Conservation (phyloP, 495 filamentous ascomycete species). For the Aspergillus mulundensis region DNA sequence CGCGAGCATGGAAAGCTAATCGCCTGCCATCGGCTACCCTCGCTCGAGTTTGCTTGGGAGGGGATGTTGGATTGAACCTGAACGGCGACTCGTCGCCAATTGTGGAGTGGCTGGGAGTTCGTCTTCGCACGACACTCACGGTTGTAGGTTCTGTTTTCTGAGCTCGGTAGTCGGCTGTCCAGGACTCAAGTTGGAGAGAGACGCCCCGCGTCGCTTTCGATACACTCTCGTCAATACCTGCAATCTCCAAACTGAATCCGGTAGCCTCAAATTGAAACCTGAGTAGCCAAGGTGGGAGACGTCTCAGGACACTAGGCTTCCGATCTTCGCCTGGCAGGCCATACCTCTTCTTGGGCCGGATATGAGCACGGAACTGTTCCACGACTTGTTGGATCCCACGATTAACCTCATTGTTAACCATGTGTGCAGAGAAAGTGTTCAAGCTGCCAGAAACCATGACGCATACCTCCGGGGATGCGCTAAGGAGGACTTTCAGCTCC, state of each 20-base stretch:
- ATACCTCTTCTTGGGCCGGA: constrained; percentile 59
- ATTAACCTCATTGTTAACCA: constrained; percentile 88
- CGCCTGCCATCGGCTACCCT: constrained; percentile 76
- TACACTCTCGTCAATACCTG: constrained; percentile 77
- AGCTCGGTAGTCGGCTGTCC: constrained; percentile 86
- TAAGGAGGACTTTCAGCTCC: constrained; percentile 80
- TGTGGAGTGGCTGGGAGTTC: constrained; percentile 54
- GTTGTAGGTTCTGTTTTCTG: constrained; percentile 65
- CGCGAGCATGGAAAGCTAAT: constrained; percentile 72
- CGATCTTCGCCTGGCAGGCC: constrained; percentile 45
- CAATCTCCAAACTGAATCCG: constrained; percentile 85
- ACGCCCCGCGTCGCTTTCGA: constrained; percentile 74
- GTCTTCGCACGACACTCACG: constrained; percentile 52
- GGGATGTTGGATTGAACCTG: constrained; percentile 55
- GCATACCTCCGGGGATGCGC: constrained; percentile 77
- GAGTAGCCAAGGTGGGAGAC: constrained; percentile 76
- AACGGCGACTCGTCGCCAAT: constrained; percentile 48
- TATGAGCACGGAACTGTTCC: constrained; percentile 63
- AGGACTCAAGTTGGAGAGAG: constrained; percentile 81
- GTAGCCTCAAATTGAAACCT: constrained; percentile 81
- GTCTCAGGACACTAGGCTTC: constrained; percentile 67
- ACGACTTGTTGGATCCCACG: constrained; percentile 89
- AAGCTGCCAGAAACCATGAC: constrained; percentile 76
- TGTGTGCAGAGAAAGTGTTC: constrained; percentile 81
- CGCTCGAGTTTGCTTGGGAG: constrained; percentile 53